A percentile compares a stretch with the other conserved stretches of the same genome.
These are phyloP conservation scores for Copromyces sp. DNA, from an alignment of 495 filamentous ascomycete genomes.

Conservation along the genomic window DNA sequence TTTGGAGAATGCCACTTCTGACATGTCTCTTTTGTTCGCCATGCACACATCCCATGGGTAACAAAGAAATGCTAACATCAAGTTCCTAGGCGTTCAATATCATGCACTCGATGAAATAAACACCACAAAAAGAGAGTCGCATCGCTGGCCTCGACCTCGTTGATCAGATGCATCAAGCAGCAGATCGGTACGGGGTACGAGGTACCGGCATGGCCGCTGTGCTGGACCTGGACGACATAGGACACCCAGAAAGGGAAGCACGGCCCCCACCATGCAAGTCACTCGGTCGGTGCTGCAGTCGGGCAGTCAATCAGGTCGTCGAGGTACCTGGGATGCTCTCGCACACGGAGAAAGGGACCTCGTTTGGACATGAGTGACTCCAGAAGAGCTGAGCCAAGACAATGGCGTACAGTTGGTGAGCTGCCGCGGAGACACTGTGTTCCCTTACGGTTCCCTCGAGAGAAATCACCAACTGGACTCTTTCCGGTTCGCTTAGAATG, in stretches of 20 bases:
- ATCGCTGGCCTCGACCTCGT: neutral
- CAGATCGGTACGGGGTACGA: neutral
- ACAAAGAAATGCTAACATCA: neutral
- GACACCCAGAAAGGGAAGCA: neutral
- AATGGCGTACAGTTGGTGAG: neutral
- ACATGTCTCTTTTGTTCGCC: neutral
- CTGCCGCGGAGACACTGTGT: neutral
- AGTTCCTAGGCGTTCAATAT: neutral
- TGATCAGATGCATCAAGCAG: neutral
- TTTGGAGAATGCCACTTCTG: neutral
- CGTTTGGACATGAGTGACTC: neutral
- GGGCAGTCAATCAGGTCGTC: neutral
- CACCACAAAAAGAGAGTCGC: neutral
- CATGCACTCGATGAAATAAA: neutral
- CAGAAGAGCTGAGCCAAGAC: neutral
- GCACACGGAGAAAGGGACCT: neutral
- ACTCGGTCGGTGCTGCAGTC: neutral
- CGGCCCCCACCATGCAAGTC: neutral
- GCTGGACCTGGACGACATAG: neutral
- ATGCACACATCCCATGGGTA: neutral
- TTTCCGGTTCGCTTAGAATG: neutral
- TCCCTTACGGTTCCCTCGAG: neutral
- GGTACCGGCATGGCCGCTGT: neutral
- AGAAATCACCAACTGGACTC: neutral
- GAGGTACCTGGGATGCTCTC: neutral